Evolutionary conservation across 257 asterid genomes (phyloP).

Genomic region (Schizonepeta tenuifolia): DNA sequence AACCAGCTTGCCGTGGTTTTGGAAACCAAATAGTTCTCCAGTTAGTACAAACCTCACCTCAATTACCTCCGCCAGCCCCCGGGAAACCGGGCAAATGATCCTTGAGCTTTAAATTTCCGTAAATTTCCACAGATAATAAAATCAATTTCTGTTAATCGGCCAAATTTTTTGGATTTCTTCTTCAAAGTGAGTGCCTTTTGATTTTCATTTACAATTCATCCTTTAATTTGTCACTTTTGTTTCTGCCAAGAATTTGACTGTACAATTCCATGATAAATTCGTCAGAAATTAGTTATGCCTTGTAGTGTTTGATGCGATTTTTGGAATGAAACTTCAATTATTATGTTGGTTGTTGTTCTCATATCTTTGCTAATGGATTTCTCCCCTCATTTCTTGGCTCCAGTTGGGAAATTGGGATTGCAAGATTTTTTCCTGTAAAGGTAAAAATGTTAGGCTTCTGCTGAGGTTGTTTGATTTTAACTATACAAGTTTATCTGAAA

Average conservation of each 20-base stretch:
- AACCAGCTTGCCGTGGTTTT: too few relatives aligned
- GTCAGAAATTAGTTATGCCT: neutral
- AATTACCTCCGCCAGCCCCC: neutral
- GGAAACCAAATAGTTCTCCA: too few relatives aligned
- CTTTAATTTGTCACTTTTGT: neutral
- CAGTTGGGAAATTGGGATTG: slow-evolving; percentile 7
- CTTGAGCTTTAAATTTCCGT: slow-evolving; percentile 28
- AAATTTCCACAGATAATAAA: neutral
- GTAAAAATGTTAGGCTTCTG: neutral
- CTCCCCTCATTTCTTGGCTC: neutral
- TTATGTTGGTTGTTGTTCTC: slow-evolving; percentile 5
- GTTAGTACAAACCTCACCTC: slow-evolving; percentile 45
- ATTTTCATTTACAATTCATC: neutral
- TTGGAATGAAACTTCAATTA: neutral
- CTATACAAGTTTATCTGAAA: neutral
- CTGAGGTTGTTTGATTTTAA: neutral
- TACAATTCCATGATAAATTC: neutral
- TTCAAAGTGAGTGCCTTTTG: slow-evolving; percentile 30
- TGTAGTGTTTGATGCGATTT: neutral
- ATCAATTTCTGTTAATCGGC: neutral
- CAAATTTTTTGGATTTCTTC: slow-evolving; percentile 23
- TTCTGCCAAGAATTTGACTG: neutral
- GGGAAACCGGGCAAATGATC: slow-evolving; percentile 8
- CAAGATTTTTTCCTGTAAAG: neutral
- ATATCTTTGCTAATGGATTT: neutral